Percentiles rank a stretch among this genome's conserved stretches.
phyloP scores from a whole-genome alignment of 164 flowering plant species.

The Berberis thunbergii region DNA sequence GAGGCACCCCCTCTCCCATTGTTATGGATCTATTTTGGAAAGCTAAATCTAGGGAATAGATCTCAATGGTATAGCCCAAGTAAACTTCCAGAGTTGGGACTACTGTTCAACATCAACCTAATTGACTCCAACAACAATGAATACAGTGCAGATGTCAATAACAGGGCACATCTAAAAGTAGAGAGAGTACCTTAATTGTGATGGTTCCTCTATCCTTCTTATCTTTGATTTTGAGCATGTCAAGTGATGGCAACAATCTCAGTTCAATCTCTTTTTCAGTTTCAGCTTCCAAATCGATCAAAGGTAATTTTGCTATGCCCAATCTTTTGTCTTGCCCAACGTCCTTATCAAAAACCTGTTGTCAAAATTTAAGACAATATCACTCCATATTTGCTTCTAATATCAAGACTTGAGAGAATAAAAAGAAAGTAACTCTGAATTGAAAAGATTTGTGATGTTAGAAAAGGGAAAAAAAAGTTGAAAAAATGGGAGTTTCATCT shows the following conservation, averaged over 20 bases:
- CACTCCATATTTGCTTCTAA: not conserved
- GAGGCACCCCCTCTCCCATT: no score
- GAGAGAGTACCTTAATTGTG: slow-evolving; percentile 49
- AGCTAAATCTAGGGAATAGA: no score
- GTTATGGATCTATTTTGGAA: no score
- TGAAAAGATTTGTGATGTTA: no score
- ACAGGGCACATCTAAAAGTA: not conserved
- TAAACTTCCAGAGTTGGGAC: no score
- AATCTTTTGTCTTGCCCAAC: slow-evolving; percentile 80
- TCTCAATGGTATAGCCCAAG: no score
- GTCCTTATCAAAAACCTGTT: slow-evolving; percentile 83
- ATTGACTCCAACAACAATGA: not conserved
- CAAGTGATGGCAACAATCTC: slow-evolving; percentile 69
- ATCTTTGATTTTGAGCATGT: slow-evolving; percentile 80
- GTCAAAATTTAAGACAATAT: not conserved
- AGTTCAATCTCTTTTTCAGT: slow-evolving; percentile 47
- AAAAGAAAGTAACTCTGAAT: no score
- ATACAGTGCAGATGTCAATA: not conserved
- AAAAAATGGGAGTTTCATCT: no score
- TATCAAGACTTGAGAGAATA: no score
- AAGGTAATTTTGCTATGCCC: slow-evolving; percentile 71
- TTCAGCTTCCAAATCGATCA: slow-evolving; percentile 56
- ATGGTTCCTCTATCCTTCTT: slow-evolving; percentile 90
- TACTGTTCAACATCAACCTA: no score
- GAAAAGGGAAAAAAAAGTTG: no score